phyloP scores from a whole-genome alignment of 148 eudicot genomes.

The Nepenthes gracilis region DNA sequence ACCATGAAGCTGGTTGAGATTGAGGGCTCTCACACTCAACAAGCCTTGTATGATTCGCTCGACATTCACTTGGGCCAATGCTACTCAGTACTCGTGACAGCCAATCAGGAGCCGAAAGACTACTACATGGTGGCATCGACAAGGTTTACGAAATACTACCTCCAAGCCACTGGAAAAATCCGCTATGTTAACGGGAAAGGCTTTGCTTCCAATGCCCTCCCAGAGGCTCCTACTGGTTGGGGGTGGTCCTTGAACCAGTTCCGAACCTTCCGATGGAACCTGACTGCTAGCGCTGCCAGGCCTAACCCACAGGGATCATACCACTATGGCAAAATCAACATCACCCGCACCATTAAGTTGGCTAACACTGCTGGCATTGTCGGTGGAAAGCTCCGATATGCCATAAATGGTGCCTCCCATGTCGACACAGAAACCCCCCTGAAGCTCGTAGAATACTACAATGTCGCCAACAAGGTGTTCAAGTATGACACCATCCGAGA shows the following conservation, averaged over 20 bases:
- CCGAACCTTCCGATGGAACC: conserved; percentile 58
- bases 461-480: conserved; percentile 28
- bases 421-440: conserved; percentile 38
- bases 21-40: conserved; percentile 60
- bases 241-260: conserved; percentile 71
- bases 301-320: conserved; percentile 83
- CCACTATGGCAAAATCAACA: conserved; percentile 55
- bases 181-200: conserved; percentile 30
- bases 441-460: conserved; percentile 51
- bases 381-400: conserved; percentile 56
- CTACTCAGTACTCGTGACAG: conserved; percentile 44
- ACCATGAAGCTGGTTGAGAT: conserved; percentile 46
- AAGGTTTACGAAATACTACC: conserved; percentile 44
- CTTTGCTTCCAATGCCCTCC: conserved; percentile 29
- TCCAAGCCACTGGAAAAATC: conserved; percentile 25
- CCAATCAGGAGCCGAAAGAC: conserved; percentile 44
- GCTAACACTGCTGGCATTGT: conserved; percentile 22
- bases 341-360: conserved; percentile 57
- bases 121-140: conserved; percentile 56
- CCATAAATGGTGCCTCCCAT: conserved; percentile 54
- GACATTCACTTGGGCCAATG: conserved; percentile 71
- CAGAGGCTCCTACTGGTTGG: conserved; percentile 37
- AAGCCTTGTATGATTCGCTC: conserved; percentile 43
- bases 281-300: conserved; percentile 70
- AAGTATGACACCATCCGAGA: conserved; percentile 34